These are phyloP conservation scores for Pyrenula massariospora DNA, from an alignment of 495 filamentous ascomycete genomes.

Conservation along the genomic window DNA sequence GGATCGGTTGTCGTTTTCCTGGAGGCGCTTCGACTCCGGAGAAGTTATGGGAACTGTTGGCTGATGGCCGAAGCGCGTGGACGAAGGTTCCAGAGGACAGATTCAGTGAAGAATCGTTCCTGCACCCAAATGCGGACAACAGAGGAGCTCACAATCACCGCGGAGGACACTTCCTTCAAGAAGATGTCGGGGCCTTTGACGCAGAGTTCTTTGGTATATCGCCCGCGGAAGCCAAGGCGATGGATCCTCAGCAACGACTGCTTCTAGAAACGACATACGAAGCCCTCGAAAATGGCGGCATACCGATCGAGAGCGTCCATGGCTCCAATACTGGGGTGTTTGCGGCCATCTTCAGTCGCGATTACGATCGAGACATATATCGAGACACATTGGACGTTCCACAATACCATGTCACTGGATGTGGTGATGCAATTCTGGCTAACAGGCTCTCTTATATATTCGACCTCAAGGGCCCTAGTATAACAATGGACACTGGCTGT, in stretches of 20 bases:
- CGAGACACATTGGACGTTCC: not conserved
- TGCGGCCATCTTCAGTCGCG: not conserved
- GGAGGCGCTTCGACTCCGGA: slow-evolving; percentile 23
- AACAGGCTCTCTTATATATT: slow-evolving; percentile 33
- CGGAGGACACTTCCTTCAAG: slow-evolving; percentile 31
- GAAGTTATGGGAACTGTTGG: slow-evolving; percentile 20
- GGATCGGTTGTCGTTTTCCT: slow-evolving; percentile 42
- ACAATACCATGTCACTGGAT: slow-evolving; percentile 14
- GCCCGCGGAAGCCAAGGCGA: slow-evolving; percentile 37
- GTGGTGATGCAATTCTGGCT: slow-evolving; percentile 18
- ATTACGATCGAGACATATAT: not conserved
- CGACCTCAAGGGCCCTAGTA: slow-evolving; percentile 27
- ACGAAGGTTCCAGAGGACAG: not conserved
- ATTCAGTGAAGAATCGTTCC: not conserved
- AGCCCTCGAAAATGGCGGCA: slow-evolving; percentile 36
- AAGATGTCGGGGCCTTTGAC: slow-evolving; percentile 32
- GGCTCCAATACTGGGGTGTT: not conserved
- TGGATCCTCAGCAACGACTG: slow-evolving; percentile 39
- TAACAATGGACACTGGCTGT: slow-evolving; percentile 28
- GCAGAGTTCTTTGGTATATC: slow-evolving; percentile 49
- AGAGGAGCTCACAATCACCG: not conserved
- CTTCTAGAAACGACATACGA: slow-evolving; percentile 51
- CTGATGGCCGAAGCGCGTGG: not conserved
- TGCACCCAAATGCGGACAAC: not conserved
- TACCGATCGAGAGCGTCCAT: not conserved